Evolutionary conservation across 1,284 basidiomycete species (phyloP).

Genomic region (Austropuccinia psidii): DNA sequence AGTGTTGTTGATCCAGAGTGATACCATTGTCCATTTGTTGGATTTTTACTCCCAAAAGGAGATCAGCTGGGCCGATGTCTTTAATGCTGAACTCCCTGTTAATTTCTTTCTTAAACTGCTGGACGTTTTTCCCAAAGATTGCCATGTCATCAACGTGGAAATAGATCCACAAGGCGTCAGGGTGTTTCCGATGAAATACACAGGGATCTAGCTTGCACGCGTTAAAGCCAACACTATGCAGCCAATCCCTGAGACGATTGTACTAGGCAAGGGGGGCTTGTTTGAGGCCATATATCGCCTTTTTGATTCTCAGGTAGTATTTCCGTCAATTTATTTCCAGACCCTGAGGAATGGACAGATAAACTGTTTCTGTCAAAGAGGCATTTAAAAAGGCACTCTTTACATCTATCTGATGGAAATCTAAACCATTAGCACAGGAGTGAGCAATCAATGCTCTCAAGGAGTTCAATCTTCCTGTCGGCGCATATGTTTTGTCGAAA

Average conservation of each 20-base stretch:
- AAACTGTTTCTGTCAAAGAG: too few relatives aligned
- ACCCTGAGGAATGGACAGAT: too few relatives aligned
- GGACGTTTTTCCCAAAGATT: neutral
- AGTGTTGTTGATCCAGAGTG: neutral
- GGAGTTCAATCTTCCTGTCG: too few relatives aligned
- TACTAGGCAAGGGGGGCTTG: neutral
- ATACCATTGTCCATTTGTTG: neutral
- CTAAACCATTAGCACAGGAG: too few relatives aligned
- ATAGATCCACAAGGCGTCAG: neutral
- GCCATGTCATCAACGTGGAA: neutral
- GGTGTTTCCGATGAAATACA: neutral
- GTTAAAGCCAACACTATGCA: neutral
- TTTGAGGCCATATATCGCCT: neutral
- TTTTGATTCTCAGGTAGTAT: neutral
- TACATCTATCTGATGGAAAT: too few relatives aligned
- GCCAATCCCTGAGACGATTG: neutral
- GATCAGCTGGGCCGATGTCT: neutral
- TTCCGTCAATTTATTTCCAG: too few relatives aligned
- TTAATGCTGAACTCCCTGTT: neutral
- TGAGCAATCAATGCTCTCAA: too few relatives aligned
- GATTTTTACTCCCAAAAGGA: neutral
- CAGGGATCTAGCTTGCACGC: neutral
- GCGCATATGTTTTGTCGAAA: too few relatives aligned
- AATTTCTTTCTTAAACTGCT: neutral
- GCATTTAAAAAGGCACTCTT: too few relatives aligned